Evolutionary conservation across 768 basidiomycete species (phyloP).

Genomic region (Leucocoprinus leucothites): DNA sequence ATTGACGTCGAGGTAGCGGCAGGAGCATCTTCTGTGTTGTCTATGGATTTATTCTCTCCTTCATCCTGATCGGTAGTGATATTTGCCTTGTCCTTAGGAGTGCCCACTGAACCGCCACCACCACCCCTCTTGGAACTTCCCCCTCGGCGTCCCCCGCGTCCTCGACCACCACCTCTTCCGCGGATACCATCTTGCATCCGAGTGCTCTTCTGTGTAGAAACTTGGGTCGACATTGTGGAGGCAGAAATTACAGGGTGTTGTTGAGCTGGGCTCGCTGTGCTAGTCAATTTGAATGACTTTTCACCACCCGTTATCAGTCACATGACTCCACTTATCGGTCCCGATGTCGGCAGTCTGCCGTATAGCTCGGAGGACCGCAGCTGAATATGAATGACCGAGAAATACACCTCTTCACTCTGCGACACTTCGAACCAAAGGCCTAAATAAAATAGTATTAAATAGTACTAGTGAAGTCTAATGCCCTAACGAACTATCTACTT

Average conservation of each 20-base stretch:
- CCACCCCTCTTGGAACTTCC: neutral
- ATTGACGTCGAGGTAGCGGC: neutral
- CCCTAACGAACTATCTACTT: neutral
- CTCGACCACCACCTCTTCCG: neutral
- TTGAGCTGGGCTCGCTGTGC: neutral
- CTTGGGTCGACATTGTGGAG: conserved; percentile 4
- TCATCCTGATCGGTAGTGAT: neutral
- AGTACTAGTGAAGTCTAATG: too few species aligned
- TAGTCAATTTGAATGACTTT: neutral
- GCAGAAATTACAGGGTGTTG: neutral
- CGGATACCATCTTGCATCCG: neutral
- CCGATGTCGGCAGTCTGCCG: too few species aligned
- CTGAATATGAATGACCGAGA: too few species aligned
- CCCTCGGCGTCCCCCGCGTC: neutral
- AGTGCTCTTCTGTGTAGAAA: neutral
- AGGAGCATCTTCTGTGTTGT: neutral
- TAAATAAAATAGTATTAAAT: too few species aligned
- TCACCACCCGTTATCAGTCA: neutral
- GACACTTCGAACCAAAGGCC: too few species aligned
- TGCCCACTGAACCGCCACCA: neutral
- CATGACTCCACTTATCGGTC: neutral
- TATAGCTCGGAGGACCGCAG: too few species aligned
- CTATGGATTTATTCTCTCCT: neutral
- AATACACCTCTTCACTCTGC: too few species aligned
- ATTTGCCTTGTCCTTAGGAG: conserved; percentile 1